Percentiles rank a stretch among this genome's conserved stretches.
Conservation (phyloP, 441 rosid species). For the Brassica balearica region DNA sequence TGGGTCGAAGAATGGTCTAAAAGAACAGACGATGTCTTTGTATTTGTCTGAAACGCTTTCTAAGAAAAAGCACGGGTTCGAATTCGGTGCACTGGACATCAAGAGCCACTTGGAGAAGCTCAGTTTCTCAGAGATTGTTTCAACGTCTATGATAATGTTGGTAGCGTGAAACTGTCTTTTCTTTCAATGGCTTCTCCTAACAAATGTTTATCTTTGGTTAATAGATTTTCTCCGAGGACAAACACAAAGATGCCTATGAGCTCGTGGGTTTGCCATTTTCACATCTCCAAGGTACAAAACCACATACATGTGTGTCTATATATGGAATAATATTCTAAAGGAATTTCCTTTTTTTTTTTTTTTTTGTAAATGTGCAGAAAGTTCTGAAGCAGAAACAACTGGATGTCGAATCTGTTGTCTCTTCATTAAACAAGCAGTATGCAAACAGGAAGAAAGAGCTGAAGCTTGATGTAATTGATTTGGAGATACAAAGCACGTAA, state of each 20-base stretch:
- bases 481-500: conserved; percentile 36
- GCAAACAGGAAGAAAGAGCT: conserved; percentile 42
- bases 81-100: too few relatives aligned
- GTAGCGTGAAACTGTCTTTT: too few relatives aligned
- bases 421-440: conserved; percentile 58
- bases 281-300: conserved; percentile 66
- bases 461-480: conserved; percentile 48
- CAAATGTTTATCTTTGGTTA: too few relatives aligned
- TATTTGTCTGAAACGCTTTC: conserved; percentile 81
- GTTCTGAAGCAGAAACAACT: conserved; percentile 62
- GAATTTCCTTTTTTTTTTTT: not conserved
- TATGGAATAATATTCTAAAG: conserved; percentile 28
- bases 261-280: conserved; percentile 96
- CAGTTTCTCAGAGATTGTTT: too few relatives aligned
- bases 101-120: too few relatives aligned
- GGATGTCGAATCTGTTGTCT: conserved; percentile 52
- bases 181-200: too few relatives aligned
- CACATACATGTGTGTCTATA: not conserved
- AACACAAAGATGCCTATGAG: conserved; percentile 45
- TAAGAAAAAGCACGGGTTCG: conserved; percentile 39
- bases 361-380: conserved; percentile 59
- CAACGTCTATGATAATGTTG: too few relatives aligned
- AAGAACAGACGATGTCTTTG: conserved; percentile 68
- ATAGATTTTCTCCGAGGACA: conserved; percentile 55
- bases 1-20: conserved; percentile 69